Base-by-base conservation (phyloP, 2,329 filamentous ascomycete species). In the Botrytis byssoidea region DNA sequence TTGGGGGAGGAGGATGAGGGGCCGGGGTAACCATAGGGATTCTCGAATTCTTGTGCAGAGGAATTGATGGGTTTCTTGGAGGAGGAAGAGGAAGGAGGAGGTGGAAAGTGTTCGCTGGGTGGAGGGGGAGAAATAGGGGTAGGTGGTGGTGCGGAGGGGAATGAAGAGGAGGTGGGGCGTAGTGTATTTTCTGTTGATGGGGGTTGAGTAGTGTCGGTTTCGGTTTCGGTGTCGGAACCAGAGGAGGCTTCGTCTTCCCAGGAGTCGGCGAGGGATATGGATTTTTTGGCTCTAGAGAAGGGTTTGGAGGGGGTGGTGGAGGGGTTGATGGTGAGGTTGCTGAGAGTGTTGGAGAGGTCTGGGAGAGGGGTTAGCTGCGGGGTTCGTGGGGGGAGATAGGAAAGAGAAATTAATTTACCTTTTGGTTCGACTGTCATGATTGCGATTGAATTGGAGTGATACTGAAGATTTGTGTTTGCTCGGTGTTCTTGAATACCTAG, bases 181-280 rank as follows among this genome's bases (percentile, higher is more conserved):
- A 51, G 57, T 22, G 67, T 40, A 18, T 32, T 61, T 29, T 76
- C 64, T 78, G 80, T 63, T 76, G 61, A 48, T 77, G 70, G 70
- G 80, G 73, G 25, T 78, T 74, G 9, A 20, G 61, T 8, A n/a
- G 48, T 18, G 7, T 61, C 51, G 64, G 14, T 44, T 48, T 42
- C 44, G 42, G 63, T 73, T 63, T 73, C 55, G 59, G 74, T 57
- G 22, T 80, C 78, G 61, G 81, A 80, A 35, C 81, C 79, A 44
- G 81, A 81, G 59, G 85, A 82, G 46, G 87, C 86, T 73, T 92
- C 92, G 78, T 96, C 91, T 83, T 94, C 92, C 92, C 92, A 95
- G 61, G 91, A 93, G 76, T 94, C 92, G 71, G 87, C 88, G n/a
- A 74, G 76, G 59, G 80, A 74, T 71, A 82, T 78, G 76, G 84